Base-by-base conservation (phyloP, 768 basidiomycete genomes). In the Infundibulicybe gibba region DNA sequence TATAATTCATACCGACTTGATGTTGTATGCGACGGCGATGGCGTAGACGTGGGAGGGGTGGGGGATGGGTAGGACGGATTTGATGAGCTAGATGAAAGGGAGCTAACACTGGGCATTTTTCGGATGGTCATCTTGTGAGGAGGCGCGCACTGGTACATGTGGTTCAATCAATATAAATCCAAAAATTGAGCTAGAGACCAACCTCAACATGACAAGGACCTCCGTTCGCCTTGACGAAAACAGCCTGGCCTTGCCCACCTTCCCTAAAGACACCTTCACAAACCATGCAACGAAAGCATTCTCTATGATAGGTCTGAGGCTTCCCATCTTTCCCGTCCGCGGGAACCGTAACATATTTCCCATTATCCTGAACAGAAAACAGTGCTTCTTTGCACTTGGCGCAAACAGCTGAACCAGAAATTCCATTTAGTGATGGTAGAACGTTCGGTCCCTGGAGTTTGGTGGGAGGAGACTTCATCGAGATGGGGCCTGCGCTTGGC, bases 201-300 rank as follows among this genome's bases (percentile, higher is more conserved):
- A 76, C 73, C 69, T 87, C 76, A 31, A 82, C 61, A 64, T 92
- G 90, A 60, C 81, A 86, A 41, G 82, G 81, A 13, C 87, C 85
- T 30, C 70, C 69, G 15, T 76, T 74, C 12, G 76, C 77, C 45
- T 80, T 75, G 16, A 88, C 81, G 63, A 88, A 92, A n/a, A 80
- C 69, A 8, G 87, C 81, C 51, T 83, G 78, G 1, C 86, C 85
- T 16, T 71, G 75, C 41, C 67, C 66, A 32, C 67, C 69, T 58
- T 86, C 85, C 50, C 76, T 77, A 54, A 93, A 89, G 8, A 71
- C 58, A 14, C 76, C 74, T 38, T 79, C 68, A 54, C 90, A 93
- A 16, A 85, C 67, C 16, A 62, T 68, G 56, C 90, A 93, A 44
- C 75, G 79, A 63, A 93, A 91, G 60, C 90, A 93, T 37, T 80